Conservation (phyloP, 371 early-diverging fungal species). For the Mucor racemosus region DNA sequence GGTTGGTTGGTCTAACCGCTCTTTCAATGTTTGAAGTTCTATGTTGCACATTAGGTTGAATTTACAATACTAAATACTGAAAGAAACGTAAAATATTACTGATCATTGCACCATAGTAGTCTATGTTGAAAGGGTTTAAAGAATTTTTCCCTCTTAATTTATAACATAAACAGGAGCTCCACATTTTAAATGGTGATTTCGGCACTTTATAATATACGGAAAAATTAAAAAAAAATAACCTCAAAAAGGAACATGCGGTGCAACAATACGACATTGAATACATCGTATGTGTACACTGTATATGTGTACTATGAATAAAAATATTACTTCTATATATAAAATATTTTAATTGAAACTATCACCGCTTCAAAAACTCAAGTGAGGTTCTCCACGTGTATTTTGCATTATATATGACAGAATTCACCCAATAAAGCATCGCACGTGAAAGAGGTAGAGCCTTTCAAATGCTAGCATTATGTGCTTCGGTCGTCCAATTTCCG, state of each 20-base stretch:
- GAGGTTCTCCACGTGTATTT: background rate
- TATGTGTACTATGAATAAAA: background rate
- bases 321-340: background rate
- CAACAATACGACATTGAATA: background rate
- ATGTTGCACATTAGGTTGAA: too few relatives aligned
- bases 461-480: background rate
- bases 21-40: background rate
- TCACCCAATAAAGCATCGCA: constrained; percentile 11
- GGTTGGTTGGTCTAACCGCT: constrained; percentile 2
- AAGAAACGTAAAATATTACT: background rate
- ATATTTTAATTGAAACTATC: background rate
- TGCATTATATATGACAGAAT: background rate
- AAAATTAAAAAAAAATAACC: background rate
- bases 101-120: too few relatives aligned
- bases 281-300: background rate
- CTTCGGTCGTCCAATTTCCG: constrained; percentile 10
- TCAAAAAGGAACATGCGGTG: background rate
- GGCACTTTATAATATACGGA: constrained; percentile 3
- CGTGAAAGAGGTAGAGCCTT: background rate
- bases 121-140: too few relatives aligned
- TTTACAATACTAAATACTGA: background rate
- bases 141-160: too few relatives aligned
- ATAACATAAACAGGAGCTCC: too few relatives aligned
- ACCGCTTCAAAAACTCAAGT: too few relatives aligned
- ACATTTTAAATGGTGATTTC: background rate